Conservation (phyloP, 176 grass and related monocot genomes). For the Avena sativa region DNA sequence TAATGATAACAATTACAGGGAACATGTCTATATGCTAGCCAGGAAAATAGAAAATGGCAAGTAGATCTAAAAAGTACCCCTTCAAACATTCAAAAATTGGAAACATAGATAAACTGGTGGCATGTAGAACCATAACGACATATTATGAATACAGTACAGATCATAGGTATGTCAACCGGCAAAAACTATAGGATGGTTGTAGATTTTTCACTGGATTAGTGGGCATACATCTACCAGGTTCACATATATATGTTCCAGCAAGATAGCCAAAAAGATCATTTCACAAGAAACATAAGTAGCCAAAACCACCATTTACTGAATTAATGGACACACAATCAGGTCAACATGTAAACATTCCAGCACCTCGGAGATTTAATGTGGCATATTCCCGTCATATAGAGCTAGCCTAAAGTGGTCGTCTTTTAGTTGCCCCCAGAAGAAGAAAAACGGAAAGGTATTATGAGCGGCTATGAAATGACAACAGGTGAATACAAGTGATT, state of each 20-base stretch:
- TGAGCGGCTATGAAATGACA: slow-evolving; percentile 11
- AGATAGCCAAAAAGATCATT: slow-evolving; percentile 18
- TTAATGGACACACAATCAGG: slow-evolving; percentile 17
- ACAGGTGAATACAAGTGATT: slow-evolving; percentile 3
- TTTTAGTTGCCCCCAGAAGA: slow-evolving; percentile 21
- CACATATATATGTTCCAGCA: neutral
- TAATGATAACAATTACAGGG: neutral
- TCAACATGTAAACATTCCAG: slow-evolving; percentile 4
- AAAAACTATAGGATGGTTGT: neutral
- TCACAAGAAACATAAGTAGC: slow-evolving; percentile 1
- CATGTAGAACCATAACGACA: neutral
- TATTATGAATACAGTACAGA: slow-evolving; percentile 15
- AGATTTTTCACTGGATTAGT: neutral
- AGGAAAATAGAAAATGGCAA: slow-evolving; percentile 6
- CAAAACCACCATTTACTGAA: slow-evolving; percentile 16
- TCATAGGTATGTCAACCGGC: neutral
- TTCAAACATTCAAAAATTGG: too few species aligned
- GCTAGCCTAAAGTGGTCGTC: neutral
- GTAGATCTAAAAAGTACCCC: too few species aligned
- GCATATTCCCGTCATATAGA: neutral
- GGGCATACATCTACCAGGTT: neutral
- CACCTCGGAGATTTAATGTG: neutral
- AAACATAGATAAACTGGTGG: neutral
- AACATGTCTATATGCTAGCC: slow-evolving; percentile 17
- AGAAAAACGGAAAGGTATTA: neutral